Evolutionary conservation across 441 rosid species (phyloP).

Genomic region (Arabidopsis lyrata): DNA sequence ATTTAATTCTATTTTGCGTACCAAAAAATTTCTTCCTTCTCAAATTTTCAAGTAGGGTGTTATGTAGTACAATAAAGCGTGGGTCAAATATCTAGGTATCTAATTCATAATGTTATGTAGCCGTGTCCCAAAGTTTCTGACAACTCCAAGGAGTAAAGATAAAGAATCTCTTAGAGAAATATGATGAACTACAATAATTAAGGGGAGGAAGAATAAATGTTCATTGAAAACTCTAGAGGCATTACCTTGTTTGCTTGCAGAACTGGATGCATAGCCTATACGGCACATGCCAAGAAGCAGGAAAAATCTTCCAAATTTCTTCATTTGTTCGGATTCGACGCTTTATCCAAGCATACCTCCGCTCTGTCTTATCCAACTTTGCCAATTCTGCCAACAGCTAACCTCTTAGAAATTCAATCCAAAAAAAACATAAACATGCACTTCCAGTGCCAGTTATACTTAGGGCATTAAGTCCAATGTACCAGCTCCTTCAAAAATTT

Average conservation of each 20-base stretch:
- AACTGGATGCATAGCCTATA: constrained; percentile 95
- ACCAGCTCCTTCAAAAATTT: constrained; percentile 99
- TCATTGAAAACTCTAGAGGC: constrained; percentile 5
- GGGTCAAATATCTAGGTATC: constrained; percentile 19
- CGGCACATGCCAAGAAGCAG: constrained; percentile 96
- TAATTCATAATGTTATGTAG: background rate
- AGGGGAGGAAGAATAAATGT: constrained; percentile 13
- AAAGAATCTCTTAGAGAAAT: constrained; percentile 16
- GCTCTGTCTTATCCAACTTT: constrained; percentile 96
- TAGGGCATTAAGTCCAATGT: constrained; percentile 40
- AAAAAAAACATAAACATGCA: constrained; percentile 8
- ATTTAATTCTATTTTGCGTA: background rate
- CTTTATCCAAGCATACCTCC: constrained; percentile 99
- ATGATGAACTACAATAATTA: constrained; percentile 15
- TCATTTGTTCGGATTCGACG: constrained; percentile 97
- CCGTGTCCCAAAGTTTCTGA: background rate
- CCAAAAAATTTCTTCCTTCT: background rate
- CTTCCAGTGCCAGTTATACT: constrained; percentile 24
- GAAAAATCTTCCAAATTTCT: constrained; percentile 98
- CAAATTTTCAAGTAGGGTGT: background rate
- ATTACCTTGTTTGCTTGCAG: constrained; percentile 95
- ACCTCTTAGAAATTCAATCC: constrained; percentile 18
- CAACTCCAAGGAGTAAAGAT: constrained; percentile 11
- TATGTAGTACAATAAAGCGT: background rate
- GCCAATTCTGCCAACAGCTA: constrained; percentile 74